phyloP scores from a whole-genome alignment of 225 moss, liverwort and hornwort genomes.

The Asterella californica region DNA sequence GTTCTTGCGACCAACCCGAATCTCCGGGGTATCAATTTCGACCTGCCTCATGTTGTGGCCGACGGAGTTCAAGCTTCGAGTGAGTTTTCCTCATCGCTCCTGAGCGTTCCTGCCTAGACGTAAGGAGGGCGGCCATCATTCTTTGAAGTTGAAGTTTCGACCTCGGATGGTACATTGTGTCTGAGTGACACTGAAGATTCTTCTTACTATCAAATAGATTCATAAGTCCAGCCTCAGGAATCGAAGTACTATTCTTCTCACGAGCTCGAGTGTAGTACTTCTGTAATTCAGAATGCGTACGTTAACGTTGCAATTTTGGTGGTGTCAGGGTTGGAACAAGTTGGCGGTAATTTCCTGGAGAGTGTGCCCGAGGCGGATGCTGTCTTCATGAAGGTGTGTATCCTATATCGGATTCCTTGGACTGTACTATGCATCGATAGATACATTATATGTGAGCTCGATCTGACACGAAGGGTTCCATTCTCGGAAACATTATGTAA shows the following conservation, averaged over 20 bases:
- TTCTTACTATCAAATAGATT: background rate
- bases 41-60: slow-evolving; percentile 2
- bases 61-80: background rate
- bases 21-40: slow-evolving; percentile 20
- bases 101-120: background rate
- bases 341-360: slow-evolving; percentile 1
- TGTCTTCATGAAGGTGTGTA: slow-evolving; percentile 6
- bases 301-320: background rate
- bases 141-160: background rate
- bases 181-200: background rate
- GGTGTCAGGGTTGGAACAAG: background rate
- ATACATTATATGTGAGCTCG: no score
- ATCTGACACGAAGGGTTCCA: no score
- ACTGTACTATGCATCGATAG: no score
- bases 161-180: background rate
- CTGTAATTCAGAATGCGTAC: background rate
- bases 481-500: no score
- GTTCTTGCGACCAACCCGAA: slow-evolving; percentile 13
- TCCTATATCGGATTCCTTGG: no score
- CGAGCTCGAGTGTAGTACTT: background rate
- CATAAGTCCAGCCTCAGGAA: background rate
- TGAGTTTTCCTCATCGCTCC: background rate
- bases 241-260: background rate
- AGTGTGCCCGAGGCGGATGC: background rate
- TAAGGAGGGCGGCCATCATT: no score